Conservation (phyloP, 2,329 filamentous ascomycete species). For the Esteya vermicola region DNA sequence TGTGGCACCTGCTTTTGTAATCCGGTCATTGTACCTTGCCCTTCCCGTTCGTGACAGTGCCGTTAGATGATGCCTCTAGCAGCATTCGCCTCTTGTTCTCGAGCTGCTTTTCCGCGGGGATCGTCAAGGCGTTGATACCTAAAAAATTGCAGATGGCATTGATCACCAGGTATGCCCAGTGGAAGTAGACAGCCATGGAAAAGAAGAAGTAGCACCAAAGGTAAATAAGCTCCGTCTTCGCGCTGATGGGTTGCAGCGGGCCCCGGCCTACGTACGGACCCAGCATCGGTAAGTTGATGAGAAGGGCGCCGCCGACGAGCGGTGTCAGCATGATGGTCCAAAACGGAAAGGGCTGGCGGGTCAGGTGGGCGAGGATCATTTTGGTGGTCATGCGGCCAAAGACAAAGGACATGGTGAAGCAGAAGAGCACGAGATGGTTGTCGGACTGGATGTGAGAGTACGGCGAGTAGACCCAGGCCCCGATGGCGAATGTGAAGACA, state of each 20-base stretch:
- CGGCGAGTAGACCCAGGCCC: slow-evolving; percentile 80
- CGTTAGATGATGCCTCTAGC: slow-evolving; percentile 14
- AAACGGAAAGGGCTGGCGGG: slow-evolving; percentile 86
- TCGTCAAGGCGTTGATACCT: slow-evolving; percentile 89
- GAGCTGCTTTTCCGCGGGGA: slow-evolving; percentile 48
- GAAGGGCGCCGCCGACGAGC: slow-evolving; percentile 67
- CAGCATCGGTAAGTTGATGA: slow-evolving; percentile 69
- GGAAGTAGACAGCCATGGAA: slow-evolving; percentile 71
- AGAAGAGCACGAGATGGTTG: slow-evolving; percentile 85
- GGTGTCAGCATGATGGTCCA: slow-evolving; percentile 89
- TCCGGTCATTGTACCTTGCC: background rate
- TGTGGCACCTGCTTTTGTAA: too few species aligned
- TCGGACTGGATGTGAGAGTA: slow-evolving; percentile 68
- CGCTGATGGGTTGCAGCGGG: slow-evolving; percentile 39
- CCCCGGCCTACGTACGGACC: slow-evolving; percentile 31
- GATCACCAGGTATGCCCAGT: slow-evolving; percentile 86
- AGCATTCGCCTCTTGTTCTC: slow-evolving; percentile 32
- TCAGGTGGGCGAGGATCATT: slow-evolving; percentile 93
- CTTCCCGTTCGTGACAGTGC: slow-evolving; percentile 13
- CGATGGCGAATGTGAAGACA: slow-evolving; percentile 60
- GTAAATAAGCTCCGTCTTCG: slow-evolving; percentile 60
- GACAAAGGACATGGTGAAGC: slow-evolving; percentile 87
- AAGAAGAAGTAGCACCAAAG: slow-evolving; percentile 76
- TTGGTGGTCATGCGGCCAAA: slow-evolving; percentile 98
- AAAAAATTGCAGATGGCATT: slow-evolving; percentile 83